Evolutionary conservation across 106 monocot species (phyloP), one percentile per base, ranked within the genome.

Genomic region (Gastrodia elata): DNA sequence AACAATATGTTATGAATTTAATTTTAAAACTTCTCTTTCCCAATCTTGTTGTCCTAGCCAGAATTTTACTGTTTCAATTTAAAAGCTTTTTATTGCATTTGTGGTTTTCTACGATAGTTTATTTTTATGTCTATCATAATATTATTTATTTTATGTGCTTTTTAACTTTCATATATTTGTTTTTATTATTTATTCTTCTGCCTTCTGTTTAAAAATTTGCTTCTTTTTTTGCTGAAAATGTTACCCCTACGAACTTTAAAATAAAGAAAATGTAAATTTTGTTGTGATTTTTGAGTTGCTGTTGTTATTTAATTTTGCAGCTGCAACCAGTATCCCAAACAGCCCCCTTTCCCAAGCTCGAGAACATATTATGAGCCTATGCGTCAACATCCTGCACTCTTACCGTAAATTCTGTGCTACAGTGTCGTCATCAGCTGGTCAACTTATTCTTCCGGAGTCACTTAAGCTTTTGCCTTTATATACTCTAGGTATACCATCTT

Each of bases 381-480:
- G 93, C 75, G 86, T 98, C 80, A 91, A 75, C 75, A 93, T 93
- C 48, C 76, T 98, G 0, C 90, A 91, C 41, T 79, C 91, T 1
- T 98, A 98, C 68, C 88, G 97, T 35, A 98, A 91, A 82, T 90
- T 80, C 72, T 98, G 97, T 73, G 93, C 97, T 32, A 91, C 97
- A 68, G 92, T 93, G 27, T 93, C 90, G 56, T 91, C 97, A 46
- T 91, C 97, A 46, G 82, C 97, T 39, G 97, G 92, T 26, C 97
- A 98, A 71, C 73, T 98, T 48, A 93, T 98, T 76, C 93, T 98
- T 82, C 97, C 97, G 3, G 97, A 98, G 73, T 88, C 88, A 55
- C 91, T 98, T 33, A 93, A 93, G 75, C 90, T 98, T 77, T 83
- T 98, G 70, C 97, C 97, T 58, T 80, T 98, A 25, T 98, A 98